phyloP scores from a whole-genome alignment of 2,329 filamentous ascomycete species.

The Zymoseptoria crescenta region DNA sequence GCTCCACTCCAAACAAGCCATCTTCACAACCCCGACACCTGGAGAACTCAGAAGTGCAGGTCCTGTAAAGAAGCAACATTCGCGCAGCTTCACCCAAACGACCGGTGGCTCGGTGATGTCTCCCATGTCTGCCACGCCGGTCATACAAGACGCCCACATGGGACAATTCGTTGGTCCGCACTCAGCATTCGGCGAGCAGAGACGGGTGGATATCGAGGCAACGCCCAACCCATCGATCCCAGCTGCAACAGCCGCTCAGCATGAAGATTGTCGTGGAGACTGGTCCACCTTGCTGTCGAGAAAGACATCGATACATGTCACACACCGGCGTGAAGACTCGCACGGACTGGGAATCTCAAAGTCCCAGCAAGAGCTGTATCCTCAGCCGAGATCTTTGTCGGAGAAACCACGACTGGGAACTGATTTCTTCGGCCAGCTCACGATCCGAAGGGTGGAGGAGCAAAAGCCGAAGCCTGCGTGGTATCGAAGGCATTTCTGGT shows the following conservation, averaged over 20 bases:
- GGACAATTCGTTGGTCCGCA: conserved; percentile 22
- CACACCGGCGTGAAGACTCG: conserved; percentile 19
- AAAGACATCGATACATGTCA: conserved; percentile 6
- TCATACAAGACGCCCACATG: conserved; percentile 24
- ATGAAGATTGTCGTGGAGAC: conserved; percentile 1
- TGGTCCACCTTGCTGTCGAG: conserved; percentile 2
- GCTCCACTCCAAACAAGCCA: neutral
- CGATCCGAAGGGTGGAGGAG: conserved; percentile 21
- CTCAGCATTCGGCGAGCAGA: conserved; percentile 20
- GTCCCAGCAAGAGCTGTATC: conserved; percentile 17
- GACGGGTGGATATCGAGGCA: conserved; percentile 17
- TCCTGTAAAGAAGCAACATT: neutral
- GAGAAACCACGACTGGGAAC: conserved; percentile 21
- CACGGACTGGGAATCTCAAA: conserved; percentile 20
- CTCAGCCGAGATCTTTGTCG: conserved; percentile 14
- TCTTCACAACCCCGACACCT: conserved; percentile 23
- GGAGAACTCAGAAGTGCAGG: conserved; percentile 17
- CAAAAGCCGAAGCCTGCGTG: conserved; percentile 15
- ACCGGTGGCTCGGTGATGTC: conserved; percentile 20
- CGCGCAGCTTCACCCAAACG: conserved; percentile 10
- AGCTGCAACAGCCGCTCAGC: conserved; percentile 13
- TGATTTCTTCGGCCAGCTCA: conserved; percentile 25
- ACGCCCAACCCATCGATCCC: conserved; percentile 10
- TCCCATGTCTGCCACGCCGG: conserved; percentile 24
- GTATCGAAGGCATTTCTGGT: conserved; percentile 25